phyloP scores from a whole-genome alignment of 1,284 basidiomycete species.

The Mycena citricolor region DNA sequence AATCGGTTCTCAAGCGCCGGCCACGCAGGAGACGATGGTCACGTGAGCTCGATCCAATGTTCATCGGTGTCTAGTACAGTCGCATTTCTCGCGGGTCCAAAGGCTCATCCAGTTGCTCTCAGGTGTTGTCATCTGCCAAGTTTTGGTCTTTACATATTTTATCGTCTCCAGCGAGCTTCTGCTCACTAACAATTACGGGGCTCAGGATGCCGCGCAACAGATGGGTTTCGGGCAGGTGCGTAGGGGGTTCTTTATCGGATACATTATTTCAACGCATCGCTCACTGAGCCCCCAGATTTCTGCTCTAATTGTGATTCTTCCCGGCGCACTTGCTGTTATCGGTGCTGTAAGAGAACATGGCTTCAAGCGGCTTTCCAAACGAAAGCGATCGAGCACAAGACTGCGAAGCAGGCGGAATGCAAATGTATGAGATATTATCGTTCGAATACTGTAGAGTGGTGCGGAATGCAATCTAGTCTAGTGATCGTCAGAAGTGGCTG shows the following conservation, averaged over 20 bases:
- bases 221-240: slow-evolving; percentile 38
- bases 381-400: slow-evolving; percentile 26
- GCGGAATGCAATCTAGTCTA: too few relatives aligned
- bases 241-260: too few relatives aligned
- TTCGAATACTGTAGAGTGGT: too few relatives aligned
- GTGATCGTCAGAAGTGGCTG: slow-evolving; percentile 16
- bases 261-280: neutral
- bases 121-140: slow-evolving; percentile 37
- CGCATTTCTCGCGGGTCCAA: too few relatives aligned
- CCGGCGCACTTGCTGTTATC: slow-evolving; percentile 34
- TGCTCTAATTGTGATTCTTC: slow-evolving; percentile 36
- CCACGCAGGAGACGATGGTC: slow-evolving; percentile 36
- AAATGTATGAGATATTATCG: too few relatives aligned
- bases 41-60: slow-evolving; percentile 39
- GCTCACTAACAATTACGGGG: slow-evolving; percentile 30
- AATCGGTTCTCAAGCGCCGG: slow-evolving; percentile 22
- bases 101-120: neutral
- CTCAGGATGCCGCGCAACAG: slow-evolving; percentile 24
- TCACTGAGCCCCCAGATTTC: slow-evolving; percentile 28
- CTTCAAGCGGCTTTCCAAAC: slow-evolving; percentile 29
- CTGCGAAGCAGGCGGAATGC: too few relatives aligned
- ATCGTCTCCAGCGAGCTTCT: slow-evolving; percentile 38
- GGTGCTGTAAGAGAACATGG: slow-evolving; percentile 33
- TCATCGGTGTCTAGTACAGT: slow-evolving; percentile 32
- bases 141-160: slow-evolving; percentile 40